A percentile compares a stretch with the other conserved stretches of the same genome.
Conservation (phyloP, 768 basidiomycete genomes). For the Suillus weaverae region DNA sequence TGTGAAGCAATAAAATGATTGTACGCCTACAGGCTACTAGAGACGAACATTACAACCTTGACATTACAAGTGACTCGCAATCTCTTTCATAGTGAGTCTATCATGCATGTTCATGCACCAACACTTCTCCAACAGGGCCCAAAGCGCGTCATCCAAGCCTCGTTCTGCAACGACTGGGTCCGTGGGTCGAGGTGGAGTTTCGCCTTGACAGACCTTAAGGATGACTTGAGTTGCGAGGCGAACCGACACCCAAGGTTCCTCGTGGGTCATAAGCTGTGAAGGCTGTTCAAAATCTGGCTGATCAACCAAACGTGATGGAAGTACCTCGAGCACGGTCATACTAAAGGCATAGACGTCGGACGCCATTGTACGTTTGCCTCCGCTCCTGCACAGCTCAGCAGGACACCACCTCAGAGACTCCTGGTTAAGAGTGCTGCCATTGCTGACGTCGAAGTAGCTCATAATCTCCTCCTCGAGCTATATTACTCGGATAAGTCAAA, state of each 20-base stretch:
- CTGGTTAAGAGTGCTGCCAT: conserved; percentile 12
- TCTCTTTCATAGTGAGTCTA: conserved; percentile 42
- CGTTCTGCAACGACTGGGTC: conserved; percentile 35
- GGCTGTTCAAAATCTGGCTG: not conserved
- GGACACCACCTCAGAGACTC: conserved; percentile 49
- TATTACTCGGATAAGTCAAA: not conserved
- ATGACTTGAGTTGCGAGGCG: conserved; percentile 53
- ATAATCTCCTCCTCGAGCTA: conserved; percentile 59
- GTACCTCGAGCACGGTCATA: conserved; percentile 60
- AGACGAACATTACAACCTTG: not conserved
- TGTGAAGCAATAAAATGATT: not conserved
- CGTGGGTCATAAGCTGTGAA: conserved; percentile 49
- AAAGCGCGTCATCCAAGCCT: conserved; percentile 48
- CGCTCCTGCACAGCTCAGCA: conserved; percentile 51
- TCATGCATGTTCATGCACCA: conserved; percentile 38
- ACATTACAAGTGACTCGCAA: conserved; percentile 14
- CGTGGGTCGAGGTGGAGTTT: conserved; percentile 43
- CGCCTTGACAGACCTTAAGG: conserved; percentile 40
- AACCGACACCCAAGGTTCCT: conserved; percentile 50
- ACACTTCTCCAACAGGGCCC: conserved; percentile 43
- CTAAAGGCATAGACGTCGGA: conserved; percentile 57
- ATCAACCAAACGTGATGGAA: not conserved
- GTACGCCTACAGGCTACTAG: not conserved
- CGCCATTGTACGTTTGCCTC: conserved; percentile 44
- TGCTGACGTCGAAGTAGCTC: conserved; percentile 1